Evolutionary conservation across 2,329 filamentous ascomycete species (phyloP), one percentile per base, ranked within the genome.

Genomic region (Fusarium mangiferae): DNA sequence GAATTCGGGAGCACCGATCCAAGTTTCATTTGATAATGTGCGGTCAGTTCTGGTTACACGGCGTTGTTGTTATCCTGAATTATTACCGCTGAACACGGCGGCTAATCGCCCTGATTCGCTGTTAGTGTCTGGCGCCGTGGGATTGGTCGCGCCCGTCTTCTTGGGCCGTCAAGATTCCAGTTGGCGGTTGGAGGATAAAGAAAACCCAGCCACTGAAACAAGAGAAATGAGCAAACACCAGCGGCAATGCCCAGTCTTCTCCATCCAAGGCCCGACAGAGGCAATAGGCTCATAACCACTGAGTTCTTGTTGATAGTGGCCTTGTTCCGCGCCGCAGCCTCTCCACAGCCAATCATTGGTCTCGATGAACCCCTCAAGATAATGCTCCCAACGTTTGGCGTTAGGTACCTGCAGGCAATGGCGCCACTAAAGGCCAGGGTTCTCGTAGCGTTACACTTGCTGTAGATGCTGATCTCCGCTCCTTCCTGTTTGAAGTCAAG

Each of bases 151-250:
- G 66, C 65, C 52, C 52, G 64, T 60, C 60, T 75, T 67, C 55
- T 55, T 51, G 46, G 44, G 18, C 48, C 45, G 52, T 30, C 54
- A 38, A 54, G 38, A 51, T 76, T 76, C 67, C 73, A 58, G 59
- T 54, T 69, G 74, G 75, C 75, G 75, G 75, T 72, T 77, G 75
- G 73, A 77, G 44, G 26, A 66, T 42, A 62, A 61, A 62, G 68
- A 68, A 66, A 48, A 48, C 38, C 42, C 63, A 74, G 63, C 72
- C 72, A 74, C 59, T 74, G 59, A 72, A 63, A 62, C 18, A 52
- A 35, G 42, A 57, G 67, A 57, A 44, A 57, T 45, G 52, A 45
- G 36, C 44, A 26, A 59, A 56, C 44, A 22, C 26, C 52, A 64
- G 72, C 63, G 72, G 62, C 48, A 68, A 70, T 30, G 62, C 54